These are phyloP conservation scores for Athelia psychrophila DNA, from an alignment of 1,284 basidiomycete genomes.

Conservation along the genomic window DNA sequence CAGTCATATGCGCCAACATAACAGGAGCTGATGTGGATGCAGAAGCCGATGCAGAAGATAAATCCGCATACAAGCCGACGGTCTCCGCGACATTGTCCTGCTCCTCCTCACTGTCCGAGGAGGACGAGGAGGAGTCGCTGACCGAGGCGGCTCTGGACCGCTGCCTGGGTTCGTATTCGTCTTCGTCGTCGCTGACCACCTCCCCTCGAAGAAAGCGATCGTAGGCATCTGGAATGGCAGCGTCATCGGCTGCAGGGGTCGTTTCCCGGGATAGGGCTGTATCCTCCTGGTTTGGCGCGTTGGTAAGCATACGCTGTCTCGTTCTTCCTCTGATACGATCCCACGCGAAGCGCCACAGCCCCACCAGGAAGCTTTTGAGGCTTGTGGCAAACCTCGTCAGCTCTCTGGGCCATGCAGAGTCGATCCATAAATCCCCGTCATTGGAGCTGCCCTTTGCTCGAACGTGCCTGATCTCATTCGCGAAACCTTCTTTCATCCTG, in stretches of 20 bases:
- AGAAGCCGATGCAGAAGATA: conserved; percentile 27
- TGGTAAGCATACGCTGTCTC: not conserved
- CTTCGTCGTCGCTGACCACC: conserved; percentile 61
- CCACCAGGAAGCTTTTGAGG: conserved; percentile 35
- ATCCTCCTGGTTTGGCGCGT: conserved; percentile 5
- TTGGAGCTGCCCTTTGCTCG: conserved; percentile 26
- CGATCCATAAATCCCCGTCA: conserved; percentile 36
- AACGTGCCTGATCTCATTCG: conserved; percentile 32
- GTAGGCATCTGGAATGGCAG: conserved; percentile 40
- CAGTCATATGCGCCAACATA: conserved; percentile 47
- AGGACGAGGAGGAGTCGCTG: conserved; percentile 16
- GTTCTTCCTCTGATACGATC: conserved; percentile 4
- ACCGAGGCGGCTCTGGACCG: conserved; percentile 5
- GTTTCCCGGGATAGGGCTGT: conserved; percentile 10
- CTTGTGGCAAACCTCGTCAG: conserved; percentile 33
- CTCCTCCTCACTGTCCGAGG: conserved; percentile 23
- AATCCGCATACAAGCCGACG: conserved; percentile 41
- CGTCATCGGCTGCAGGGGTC: conserved; percentile 18
- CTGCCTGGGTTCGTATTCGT: conserved; percentile 33
- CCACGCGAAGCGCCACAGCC: conserved; percentile 25
- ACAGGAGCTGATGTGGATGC: conserved; percentile 36
- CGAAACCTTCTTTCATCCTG: conserved; percentile 28
- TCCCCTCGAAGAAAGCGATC: conserved; percentile 62
- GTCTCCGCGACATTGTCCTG: conserved; percentile 29
- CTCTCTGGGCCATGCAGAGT: conserved; percentile 46